phyloP scores from a whole-genome alignment of 2,329 filamentous ascomycete genomes.

The Cercospora sesami region DNA sequence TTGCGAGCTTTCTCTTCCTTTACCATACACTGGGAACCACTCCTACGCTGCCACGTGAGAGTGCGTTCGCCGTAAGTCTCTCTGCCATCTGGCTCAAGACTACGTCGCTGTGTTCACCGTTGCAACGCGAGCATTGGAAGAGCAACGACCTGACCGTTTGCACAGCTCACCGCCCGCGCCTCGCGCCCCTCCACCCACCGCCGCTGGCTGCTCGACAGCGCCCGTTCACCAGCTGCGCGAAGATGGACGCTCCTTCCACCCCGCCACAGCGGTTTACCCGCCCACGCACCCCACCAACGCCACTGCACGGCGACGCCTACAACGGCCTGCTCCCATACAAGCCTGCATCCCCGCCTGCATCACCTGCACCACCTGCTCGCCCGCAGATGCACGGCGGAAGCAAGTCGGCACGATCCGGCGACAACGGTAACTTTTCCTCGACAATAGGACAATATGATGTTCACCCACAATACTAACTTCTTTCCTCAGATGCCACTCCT shows the following conservation, averaged over 20 bases:
- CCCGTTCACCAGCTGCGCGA: not conserved
- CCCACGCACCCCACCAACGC: conserved; percentile 62
- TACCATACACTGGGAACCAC: not conserved
- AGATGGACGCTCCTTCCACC: conserved; percentile 24
- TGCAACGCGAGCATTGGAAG: not conserved
- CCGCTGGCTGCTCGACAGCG: not conserved
- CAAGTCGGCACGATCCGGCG: conserved; percentile 4
- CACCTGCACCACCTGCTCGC: conserved; percentile 10
- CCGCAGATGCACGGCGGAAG: conserved; percentile 3
- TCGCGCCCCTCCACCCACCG: conserved; percentile 3
- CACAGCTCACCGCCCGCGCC: not conserved
- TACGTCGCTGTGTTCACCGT: not conserved
- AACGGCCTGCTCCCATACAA: not conserved
- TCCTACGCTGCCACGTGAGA: conserved; percentile 4
- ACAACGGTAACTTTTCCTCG: conserved; percentile 13
- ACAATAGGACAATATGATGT: conserved; percentile 14
- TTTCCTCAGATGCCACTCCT: conserved; percentile 23
- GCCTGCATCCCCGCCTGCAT: conserved; percentile 12
- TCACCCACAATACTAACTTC: conserved; percentile 16
- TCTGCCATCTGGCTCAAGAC: conserved; percentile 9
- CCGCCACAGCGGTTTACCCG: conserved; percentile 23
- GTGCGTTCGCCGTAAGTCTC: conserved; percentile 5
- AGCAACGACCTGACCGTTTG: not conserved
- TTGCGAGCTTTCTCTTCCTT: conserved; percentile 13
- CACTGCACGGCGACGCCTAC: conserved; percentile 59